Base-by-base conservation (phyloP, 345 rosid genomes). In the Trapa incisa region DNA sequence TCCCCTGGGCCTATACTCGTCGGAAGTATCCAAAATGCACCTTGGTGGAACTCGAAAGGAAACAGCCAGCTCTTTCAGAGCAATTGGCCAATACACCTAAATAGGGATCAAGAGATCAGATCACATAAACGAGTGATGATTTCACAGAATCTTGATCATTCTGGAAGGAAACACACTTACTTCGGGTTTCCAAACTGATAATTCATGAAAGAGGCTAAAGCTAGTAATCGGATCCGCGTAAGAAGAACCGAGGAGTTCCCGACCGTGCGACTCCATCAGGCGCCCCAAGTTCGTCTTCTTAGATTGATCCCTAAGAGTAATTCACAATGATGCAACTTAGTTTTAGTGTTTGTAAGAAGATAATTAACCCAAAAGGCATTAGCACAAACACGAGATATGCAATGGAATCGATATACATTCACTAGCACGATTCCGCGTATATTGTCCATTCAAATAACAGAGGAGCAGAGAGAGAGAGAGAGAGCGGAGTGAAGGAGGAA, bases 181-280 rank as follows among this genome's bases (percentile, higher is more conserved):
- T 70, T 88, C 87, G 4, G 96, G 94, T 74, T 87, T 74, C 64
- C 80, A 72, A 71, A 79, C 87, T 3, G 90, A 71, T 79, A 80
- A 93, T 66, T 83, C 75, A 69, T 78, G 80, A 56, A 93, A 85
- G 67, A 82, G 78, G n/a, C 62, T 65, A 76, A 83, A 87, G 73
- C 96, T 93, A 63, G 84, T 76, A 71, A 87, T 43, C 41, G 98
- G 96, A 73, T 90, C 86, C 50, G 84, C 83, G 77, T 93, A 93
- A 7, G 81, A 74, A 71, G 76, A 22, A 67, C 97, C 96, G 22
- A 93, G 79, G 70, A 88, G 79, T 71, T 75, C 87, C 41, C 85
- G 70, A 48, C 98, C 89, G 32, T 87, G 81, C 61, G 39, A 74
- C 72, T 90, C 96, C 90, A 90, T 90, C n/a, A 70, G 12, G 4